A percentile compares a stretch with the other conserved stretches of the same genome.
These are phyloP conservation scores for Yamadazyma sp. DNA, from an alignment of 1,139 yeast species.

Conservation along the genomic window DNA sequence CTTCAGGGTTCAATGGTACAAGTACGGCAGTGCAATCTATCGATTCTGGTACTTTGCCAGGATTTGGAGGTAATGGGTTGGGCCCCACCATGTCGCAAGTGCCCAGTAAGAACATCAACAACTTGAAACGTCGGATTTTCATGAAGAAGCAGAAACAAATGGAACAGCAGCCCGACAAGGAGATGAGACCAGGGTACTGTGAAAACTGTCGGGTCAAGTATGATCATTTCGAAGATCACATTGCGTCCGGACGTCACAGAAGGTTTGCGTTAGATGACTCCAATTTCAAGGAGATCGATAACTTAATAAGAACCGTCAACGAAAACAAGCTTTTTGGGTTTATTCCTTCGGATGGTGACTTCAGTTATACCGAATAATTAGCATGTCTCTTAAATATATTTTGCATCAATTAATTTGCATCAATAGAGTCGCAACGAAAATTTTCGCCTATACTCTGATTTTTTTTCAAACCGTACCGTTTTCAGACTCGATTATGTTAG, in stretches of 20 bases:
- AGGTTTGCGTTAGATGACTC: constrained; percentile 72
- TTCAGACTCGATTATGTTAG: too few relatives aligned
- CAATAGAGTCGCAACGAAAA: background rate
- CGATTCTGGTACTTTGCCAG: constrained; percentile 34
- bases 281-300: constrained; percentile 79
- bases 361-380: constrained; percentile 20
- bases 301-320: constrained; percentile 52
- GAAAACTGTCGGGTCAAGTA: constrained; percentile 92
- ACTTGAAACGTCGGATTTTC: constrained; percentile 54
- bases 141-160: constrained; percentile 39
- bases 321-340: constrained; percentile 44
- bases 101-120: constrained; percentile 64
- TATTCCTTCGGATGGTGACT: constrained; percentile 48
- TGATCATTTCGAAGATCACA: constrained; percentile 78
- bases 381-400: too few relatives aligned
- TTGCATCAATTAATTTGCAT: background rate
- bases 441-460: too few relatives aligned
- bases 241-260: constrained; percentile 68
- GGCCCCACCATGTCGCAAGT: constrained; percentile 70
- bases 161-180: constrained; percentile 49
- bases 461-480: too few relatives aligned
- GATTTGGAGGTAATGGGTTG: constrained; percentile 60
- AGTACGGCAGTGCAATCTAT: constrained; percentile 45
- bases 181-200: constrained; percentile 69
- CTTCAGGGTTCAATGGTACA: constrained; percentile 77